phyloP scores from a whole-genome alignment of 495 filamentous ascomycete genomes.

The Aspergillus mulundensis region DNA sequence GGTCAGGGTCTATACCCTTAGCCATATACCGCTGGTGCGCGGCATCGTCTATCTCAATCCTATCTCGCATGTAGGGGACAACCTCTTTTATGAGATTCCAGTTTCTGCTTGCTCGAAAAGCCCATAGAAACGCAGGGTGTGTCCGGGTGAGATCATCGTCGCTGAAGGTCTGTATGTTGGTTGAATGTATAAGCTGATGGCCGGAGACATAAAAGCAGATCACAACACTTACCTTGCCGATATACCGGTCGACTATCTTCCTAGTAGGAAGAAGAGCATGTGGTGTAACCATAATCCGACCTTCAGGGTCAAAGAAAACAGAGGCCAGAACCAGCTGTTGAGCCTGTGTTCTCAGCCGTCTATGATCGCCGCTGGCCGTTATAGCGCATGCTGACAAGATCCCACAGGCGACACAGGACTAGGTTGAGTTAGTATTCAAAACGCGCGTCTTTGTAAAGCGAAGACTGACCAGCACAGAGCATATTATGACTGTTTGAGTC shows the following conservation, averaged over 20 bases:
- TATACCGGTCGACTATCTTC: slow-evolving; percentile 74
- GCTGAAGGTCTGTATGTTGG: slow-evolving; percentile 48
- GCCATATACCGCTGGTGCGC: slow-evolving; percentile 39
- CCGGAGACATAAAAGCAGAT: not conserved
- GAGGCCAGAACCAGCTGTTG: slow-evolving; percentile 75
- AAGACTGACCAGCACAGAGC: slow-evolving; percentile 55
- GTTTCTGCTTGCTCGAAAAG: slow-evolving; percentile 72
- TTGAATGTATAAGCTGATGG: not conserved
- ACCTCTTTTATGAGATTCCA: slow-evolving; percentile 67
- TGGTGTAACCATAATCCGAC: slow-evolving; percentile 71
- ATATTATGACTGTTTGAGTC: slow-evolving; percentile 60
- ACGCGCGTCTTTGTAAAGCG: not conserved
- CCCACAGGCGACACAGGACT: slow-evolving; percentile 58
- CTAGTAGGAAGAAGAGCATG: slow-evolving; percentile 76
- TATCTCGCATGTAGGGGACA: slow-evolving; percentile 63
- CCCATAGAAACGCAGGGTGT: slow-evolving; percentile 84
- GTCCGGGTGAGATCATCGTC: slow-evolving; percentile 71
- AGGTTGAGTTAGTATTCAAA: slow-evolving; percentile 16
- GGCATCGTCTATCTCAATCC: slow-evolving; percentile 43
- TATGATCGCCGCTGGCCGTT: slow-evolving; percentile 50
- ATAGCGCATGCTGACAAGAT: slow-evolving; percentile 54
- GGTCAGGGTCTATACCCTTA: slow-evolving; percentile 30
- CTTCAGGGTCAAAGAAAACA: slow-evolving; percentile 70
- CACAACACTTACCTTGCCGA: slow-evolving; percentile 62
- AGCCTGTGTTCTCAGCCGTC: slow-evolving; percentile 58